phyloP scores from a whole-genome alignment of 2,329 filamentous ascomycete genomes.

The Alternaria longipes region DNA sequence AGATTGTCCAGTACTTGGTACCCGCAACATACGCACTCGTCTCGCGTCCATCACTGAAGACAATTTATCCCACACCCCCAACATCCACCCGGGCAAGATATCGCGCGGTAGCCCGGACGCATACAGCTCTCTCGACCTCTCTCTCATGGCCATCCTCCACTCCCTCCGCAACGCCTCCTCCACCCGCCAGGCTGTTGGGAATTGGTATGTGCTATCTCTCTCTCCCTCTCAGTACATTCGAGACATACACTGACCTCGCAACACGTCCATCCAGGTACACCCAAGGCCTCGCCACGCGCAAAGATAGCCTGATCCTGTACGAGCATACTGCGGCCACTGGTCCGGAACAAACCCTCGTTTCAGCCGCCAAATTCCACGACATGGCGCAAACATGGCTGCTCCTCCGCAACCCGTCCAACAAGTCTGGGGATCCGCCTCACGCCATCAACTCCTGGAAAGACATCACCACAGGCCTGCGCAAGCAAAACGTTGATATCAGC shows the following conservation, averaged over 20 bases:
- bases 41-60: conserved; percentile 13
- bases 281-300: conserved; percentile 4
- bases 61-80: not conserved
- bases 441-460: not conserved
- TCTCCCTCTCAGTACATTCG: rapidly evolving
- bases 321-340: not conserved
- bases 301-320: conserved; percentile 6
- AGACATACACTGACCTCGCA: not conserved
- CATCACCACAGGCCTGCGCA: not conserved
- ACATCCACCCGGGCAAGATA: not conserved
- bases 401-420: not conserved
- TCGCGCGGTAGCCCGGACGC: not conserved
- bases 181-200: not conserved
- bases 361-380: not conserved
- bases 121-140: conserved; percentile 5
- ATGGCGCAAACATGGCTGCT: not conserved
- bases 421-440: not conserved
- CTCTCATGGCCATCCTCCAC: conserved; percentile 10
- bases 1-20: not conserved
- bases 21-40: conserved; percentile 3
- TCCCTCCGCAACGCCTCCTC: not conserved
- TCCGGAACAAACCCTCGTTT: not conserved
- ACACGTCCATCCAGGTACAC: not conserved
- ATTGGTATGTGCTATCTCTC: conserved; percentile 3
- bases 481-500: not conserved